Percentiles rank a stretch among this genome's conserved stretches.
Evolutionary conservation across 768 basidiomycete genomes (phyloP).

Genomic region (Lactifluus rugatus): DNA sequence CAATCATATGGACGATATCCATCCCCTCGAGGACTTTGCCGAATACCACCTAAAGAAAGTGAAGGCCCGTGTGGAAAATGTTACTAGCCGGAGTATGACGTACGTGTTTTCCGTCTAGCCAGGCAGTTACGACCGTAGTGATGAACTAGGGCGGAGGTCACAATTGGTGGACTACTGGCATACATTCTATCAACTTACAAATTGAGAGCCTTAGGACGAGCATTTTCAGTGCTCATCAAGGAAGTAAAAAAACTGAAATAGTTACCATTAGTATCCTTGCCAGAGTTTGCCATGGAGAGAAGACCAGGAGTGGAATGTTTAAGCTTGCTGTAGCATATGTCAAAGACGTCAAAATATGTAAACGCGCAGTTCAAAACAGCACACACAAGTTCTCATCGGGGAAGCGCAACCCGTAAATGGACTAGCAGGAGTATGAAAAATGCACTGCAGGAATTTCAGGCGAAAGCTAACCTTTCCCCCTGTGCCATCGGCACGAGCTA

Average conservation of each 20-base stretch:
- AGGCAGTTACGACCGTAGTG: constrained; percentile 75
- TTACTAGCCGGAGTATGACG: constrained; percentile 17
- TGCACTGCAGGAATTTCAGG: neutral
- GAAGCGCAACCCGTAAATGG: constrained; percentile 87
- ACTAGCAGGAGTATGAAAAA: constrained; percentile 31
- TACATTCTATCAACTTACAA: constrained; percentile 41
- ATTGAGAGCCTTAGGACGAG: constrained; percentile 61
- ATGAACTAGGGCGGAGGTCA: constrained; percentile 58
- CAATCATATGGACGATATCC: constrained; percentile 72
- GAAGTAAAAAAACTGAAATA: neutral
- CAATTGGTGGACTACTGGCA: neutral
- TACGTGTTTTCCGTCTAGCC: constrained; percentile 89
- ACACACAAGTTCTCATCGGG: constrained; percentile 92
- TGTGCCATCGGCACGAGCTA: constrained; percentile 79
- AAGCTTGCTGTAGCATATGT: constrained; percentile 63
- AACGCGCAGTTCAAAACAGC: neutral
- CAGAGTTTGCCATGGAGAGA: constrained; percentile 92
- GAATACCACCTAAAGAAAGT: constrained; percentile 65
- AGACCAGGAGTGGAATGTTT: constrained; percentile 82
- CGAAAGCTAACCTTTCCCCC: constrained; percentile 63
- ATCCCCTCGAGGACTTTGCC: constrained; percentile 89
- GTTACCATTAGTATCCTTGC: constrained; percentile 85
- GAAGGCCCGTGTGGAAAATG: constrained; percentile 16
- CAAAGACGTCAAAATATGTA: neutral
- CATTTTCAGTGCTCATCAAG: constrained; percentile 8